Evolutionary conservation across 495 filamentous ascomycete species (phyloP), one percentile per base, ranked within the genome.

Genomic region (Penicillium turbatum): DNA sequence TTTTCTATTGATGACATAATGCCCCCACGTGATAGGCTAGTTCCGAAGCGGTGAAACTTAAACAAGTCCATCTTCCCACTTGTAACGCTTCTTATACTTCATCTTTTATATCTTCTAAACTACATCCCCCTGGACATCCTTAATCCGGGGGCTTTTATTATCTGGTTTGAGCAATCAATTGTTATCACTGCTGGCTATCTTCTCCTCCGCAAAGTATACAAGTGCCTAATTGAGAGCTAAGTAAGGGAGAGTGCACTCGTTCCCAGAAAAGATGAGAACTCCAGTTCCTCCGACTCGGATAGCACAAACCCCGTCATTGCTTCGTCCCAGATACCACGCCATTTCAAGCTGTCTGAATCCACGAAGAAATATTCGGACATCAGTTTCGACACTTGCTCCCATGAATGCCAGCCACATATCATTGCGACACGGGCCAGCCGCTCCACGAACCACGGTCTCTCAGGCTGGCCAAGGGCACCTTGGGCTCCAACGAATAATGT

Each of bases 401-500:
- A 72, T 6, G 48, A 34, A 24, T 56, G 47, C 69, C 69, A 72
- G 30, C 55, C 61, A 43, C 65, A 65, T 11, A 68, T 50, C 39
- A 62, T 65, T 19, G 54, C 64, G 11, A 66, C 36, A 16, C 50
- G 56, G 35, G 62, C 58, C 26, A 72, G 51, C 9, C 55, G 56
- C 36, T 65, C 59, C 34, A 72, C 55, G 59, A 72, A 72, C 62
- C 60, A 67, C 4, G 55, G 31, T 44, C 61, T 47, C 32, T 72
- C 68, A 17, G 48, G 13, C 15, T 64, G 62, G 1, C 63, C 64
- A 11, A 55, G 34, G 8, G 68, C 64, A 10, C 69, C 68, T 41
- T 69, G 66, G 27, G 66, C 66, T 12, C 66, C 69, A 15, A 72
- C 54, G 30, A 72, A 67, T 8, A 69, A 44, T 24, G 59, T 60